phyloP scores from a whole-genome alignment of 805 yeast genomes.

The Ogataea salicorniae region DNA sequence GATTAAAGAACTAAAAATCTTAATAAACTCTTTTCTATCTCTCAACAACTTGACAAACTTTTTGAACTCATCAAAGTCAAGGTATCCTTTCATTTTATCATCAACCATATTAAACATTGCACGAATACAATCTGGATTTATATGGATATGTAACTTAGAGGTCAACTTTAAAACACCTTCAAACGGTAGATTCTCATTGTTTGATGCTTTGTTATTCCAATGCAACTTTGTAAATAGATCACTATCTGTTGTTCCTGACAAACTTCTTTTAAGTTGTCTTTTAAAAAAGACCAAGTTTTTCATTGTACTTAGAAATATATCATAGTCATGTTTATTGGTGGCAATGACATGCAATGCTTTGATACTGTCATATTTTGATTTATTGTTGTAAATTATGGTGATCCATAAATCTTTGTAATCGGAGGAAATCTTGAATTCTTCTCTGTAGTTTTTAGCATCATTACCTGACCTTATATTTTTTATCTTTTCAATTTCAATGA shows the following conservation, averaged over 20 bases:
- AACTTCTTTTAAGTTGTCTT: constrained; percentile 55
- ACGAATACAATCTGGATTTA: constrained; percentile 48
- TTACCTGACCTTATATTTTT: constrained; percentile 55
- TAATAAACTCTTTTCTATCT: constrained; percentile 53
- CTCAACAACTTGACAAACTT: constrained; percentile 65
- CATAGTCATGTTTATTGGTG: constrained; percentile 42
- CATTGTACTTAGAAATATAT: constrained; percentile 51
- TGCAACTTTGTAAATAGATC: constrained; percentile 47
- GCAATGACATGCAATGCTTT: constrained; percentile 81
- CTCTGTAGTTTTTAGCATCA: constrained; percentile 80
- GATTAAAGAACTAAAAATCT: constrained; percentile 32
- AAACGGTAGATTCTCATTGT: constrained; percentile 42
- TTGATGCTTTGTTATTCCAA: constrained; percentile 46
- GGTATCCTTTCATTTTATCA: constrained; percentile 39
- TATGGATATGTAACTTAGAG: constrained; percentile 64
- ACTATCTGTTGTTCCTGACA: constrained; percentile 43
- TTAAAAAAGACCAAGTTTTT: constrained; percentile 52
- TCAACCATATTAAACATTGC: constrained; percentile 53
- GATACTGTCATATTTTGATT: constrained; percentile 52
- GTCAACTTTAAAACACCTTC: constrained; percentile 66
- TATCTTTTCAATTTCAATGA: constrained; percentile 55
- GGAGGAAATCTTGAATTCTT: constrained; percentile 69
- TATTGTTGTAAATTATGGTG: constrained; percentile 65
- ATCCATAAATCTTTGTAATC: constrained; percentile 71
- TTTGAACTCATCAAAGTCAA: constrained; percentile 72